phyloP scores from a whole-genome alignment of 2,329 filamentous ascomycete genomes.

The Ascochyta viciae-villosae region DNA sequence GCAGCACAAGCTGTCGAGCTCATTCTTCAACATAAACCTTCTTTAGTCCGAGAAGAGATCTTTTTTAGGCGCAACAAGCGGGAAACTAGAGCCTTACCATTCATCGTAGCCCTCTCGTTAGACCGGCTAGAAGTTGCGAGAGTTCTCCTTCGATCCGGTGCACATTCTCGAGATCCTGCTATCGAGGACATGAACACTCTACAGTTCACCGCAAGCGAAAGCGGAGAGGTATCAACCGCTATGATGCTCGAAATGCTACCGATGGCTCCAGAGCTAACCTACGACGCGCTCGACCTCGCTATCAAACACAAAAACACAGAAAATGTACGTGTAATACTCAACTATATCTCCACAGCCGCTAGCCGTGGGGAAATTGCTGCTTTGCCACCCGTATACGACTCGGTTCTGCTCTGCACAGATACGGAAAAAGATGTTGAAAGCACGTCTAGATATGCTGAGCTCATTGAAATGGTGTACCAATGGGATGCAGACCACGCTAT shows the following conservation, averaged over 20 bases:
- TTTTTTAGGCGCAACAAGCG: conserved; percentile 25
- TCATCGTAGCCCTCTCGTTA: conserved; percentile 21
- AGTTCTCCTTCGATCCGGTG: conserved; percentile 24
- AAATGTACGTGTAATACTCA: conserved; percentile 21
- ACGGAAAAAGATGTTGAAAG: conserved; percentile 12
- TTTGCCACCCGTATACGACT: conserved; percentile 26
- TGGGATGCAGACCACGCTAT: conserved; percentile 26
- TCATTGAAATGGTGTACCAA: conserved; percentile 24
- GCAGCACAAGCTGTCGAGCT: conserved; percentile 29
- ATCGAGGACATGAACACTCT: conserved; percentile 27
- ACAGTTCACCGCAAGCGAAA: conserved; percentile 22
- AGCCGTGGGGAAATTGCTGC: conserved; percentile 22
- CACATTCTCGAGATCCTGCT: conserved; percentile 26
- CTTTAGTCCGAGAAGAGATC: conserved; percentile 24
- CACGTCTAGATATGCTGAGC: conserved; percentile 15
- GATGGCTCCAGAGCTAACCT: conserved; percentile 24
- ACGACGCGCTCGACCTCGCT: conserved; percentile 26
- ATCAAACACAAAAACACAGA: conserved; percentile 22
- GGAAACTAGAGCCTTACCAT: conserved; percentile 25
- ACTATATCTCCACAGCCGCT: conserved; percentile 26
- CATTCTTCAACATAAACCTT: conserved; percentile 20
- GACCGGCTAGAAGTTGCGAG: conserved; percentile 22
- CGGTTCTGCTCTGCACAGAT: conserved; percentile 15
- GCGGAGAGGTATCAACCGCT: conserved; percentile 17
- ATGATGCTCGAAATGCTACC: conserved; percentile 26